A percentile compares a stretch with the other conserved stretches of the same genome.
These are phyloP conservation scores for Curvularia eragrostidis DNA, from an alignment of 2,329 filamentous ascomycete genomes.

Conservation along the genomic window DNA sequence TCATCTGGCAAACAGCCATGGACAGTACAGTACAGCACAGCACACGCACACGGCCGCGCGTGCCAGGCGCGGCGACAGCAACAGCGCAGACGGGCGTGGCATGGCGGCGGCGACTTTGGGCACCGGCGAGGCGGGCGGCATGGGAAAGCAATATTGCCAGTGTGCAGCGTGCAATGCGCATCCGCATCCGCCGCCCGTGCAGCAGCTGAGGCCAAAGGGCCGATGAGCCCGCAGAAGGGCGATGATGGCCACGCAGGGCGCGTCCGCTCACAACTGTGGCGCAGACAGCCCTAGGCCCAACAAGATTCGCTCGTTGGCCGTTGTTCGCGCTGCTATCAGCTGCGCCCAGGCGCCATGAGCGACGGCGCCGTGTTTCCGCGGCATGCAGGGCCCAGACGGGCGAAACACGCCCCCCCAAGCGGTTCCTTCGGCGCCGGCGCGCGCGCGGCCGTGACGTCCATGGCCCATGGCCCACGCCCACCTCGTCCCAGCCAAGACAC, in stretches of 20 bases:
- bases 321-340: not conserved
- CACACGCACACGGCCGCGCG: not conserved
- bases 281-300: not conserved
- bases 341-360: not conserved
- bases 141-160: not conserved
- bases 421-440: slow-evolving; percentile 1
- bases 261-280: not conserved
- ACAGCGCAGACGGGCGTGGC: not conserved
- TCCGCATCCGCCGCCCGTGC: slow-evolving; percentile 1
- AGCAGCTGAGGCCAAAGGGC: not conserved
- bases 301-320: not conserved
- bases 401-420: not conserved
- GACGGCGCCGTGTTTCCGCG: not conserved
- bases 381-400: not conserved
- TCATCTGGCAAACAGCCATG: not conserved
- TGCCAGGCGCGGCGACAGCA: not conserved
- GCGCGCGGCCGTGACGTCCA: slow-evolving; percentile 21
- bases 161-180: not conserved
- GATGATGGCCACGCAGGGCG: not conserved
- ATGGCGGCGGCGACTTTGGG: not conserved
- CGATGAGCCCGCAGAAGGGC: not conserved
- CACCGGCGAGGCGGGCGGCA: not conserved
- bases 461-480: too few relatives aligned
- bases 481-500: slow-evolving; percentile 22
- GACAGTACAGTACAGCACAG: too few relatives aligned